These are phyloP conservation scores for Penicillium psychrofluorescens DNA, from an alignment of 495 filamentous ascomycete genomes.

Conservation along the genomic window DNA sequence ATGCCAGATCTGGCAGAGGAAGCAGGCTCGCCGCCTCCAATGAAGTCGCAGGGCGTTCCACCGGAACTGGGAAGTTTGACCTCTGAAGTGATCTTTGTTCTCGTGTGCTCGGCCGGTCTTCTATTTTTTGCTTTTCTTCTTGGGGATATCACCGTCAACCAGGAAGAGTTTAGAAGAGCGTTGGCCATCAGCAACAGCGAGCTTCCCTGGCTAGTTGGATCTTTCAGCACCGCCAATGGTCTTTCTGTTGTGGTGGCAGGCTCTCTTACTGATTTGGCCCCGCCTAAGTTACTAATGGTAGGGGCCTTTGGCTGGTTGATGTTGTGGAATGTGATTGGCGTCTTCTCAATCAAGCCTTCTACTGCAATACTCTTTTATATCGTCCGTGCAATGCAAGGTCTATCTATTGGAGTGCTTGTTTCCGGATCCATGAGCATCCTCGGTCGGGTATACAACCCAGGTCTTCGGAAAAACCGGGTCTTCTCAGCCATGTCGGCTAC, in stretches of 20 bases:
- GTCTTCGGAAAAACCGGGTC: constrained; percentile 21
- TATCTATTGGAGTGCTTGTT: constrained; percentile 20
- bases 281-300: constrained; percentile 34
- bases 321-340: constrained; percentile 33
- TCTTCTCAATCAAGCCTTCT: constrained; percentile 27
- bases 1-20: constrained; percentile 13
- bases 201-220: constrained; percentile 35
- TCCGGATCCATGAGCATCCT: constrained; percentile 24
- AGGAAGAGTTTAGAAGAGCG: constrained; percentile 25
- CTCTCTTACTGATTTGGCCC: constrained; percentile 32
- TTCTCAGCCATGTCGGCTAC: constrained; percentile 23
- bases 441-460: constrained; percentile 22
- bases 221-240: constrained; percentile 33
- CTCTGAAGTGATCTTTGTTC: constrained; percentile 31
- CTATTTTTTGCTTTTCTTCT: constrained; percentile 37
- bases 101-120: constrained; percentile 36
- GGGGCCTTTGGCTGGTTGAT: constrained; percentile 34
- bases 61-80: constrained; percentile 14
- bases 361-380: constrained; percentile 20
- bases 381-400: constrained; percentile 22
- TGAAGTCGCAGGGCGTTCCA: constrained; percentile 12
- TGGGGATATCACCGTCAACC: constrained; percentile 32
- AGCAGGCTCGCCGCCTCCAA: constrained; percentile 1
- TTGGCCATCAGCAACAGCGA: constrained; percentile 29
- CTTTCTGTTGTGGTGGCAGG: constrained; percentile 38